phyloP scores from a whole-genome alignment of 164 flowering plant species.

The Sedum album region DNA sequence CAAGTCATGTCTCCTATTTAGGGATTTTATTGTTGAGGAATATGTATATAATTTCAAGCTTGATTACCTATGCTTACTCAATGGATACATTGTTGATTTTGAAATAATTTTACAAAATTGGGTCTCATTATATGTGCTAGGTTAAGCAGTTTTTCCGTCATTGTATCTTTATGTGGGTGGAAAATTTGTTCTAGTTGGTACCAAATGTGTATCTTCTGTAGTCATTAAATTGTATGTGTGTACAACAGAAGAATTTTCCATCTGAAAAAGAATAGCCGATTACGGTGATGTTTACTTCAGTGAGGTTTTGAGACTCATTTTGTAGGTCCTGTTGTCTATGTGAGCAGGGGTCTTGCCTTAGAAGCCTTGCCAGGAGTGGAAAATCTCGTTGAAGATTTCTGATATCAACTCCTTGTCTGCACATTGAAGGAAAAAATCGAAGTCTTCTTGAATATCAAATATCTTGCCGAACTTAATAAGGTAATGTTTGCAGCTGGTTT shows the following conservation, averaged over 20 bases:
- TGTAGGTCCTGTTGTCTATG: neutral
- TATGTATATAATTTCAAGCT: too few relatives aligned
- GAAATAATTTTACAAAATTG: too few relatives aligned
- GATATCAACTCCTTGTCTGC: conserved; percentile 77
- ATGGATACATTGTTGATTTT: too few relatives aligned
- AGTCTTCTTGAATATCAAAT: conserved; percentile 71
- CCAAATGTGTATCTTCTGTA: neutral
- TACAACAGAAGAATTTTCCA: conserved; percentile 2
- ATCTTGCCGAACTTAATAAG: conserved; percentile 89
- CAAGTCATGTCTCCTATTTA: too few relatives aligned
- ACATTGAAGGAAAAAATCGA: conserved; percentile 50
- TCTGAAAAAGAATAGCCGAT: neutral
- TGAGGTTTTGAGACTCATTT: neutral
- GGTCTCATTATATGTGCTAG: too few relatives aligned
- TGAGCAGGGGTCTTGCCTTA: conserved; percentile 17
- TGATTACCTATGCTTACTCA: too few relatives aligned
- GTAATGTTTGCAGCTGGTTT: conserved; percentile 69
- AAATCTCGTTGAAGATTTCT: conserved; percentile 74
- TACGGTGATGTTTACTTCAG: neutral
- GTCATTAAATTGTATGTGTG: neutral
- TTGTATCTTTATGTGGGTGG: neutral
- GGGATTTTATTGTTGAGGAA: too few relatives aligned
- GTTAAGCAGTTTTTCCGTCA: neutral
- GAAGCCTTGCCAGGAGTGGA: conserved; percentile 92
- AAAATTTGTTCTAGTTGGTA: neutral